Base-by-base conservation (phyloP, 2,329 filamentous ascomycete genomes). In the Cladosporium phlei region DNA sequence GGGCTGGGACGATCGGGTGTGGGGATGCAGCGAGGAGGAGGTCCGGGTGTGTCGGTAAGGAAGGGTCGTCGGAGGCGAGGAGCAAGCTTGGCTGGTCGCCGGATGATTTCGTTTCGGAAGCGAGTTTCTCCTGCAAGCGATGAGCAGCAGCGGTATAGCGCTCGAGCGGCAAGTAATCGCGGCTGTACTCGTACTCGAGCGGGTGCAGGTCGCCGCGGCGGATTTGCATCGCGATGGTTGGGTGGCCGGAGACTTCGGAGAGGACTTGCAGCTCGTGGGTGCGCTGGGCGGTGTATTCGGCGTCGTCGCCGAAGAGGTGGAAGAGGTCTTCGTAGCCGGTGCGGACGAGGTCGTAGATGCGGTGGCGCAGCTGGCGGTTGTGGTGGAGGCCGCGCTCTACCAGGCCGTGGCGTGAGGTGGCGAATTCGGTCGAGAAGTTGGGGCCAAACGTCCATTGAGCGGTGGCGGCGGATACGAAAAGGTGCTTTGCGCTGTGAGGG, bases 171-270 rank as follows among this genome's bases (percentile, higher is more conserved):
- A 94, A 79, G 60, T 94, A 94, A 22, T 85, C 84, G 46, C 82
- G 77, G 34, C 78, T 76, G 66, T 89, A 91, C 62, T 90, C 84
- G 57, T 77, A 83, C 63, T 91, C 86, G 48, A 81, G 73, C 0
- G 88, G 88, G 55, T 88, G 86, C 7, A 80, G 73, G 62, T 95
- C 88, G 21, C 88, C 88, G 46, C 83, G 85, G 10, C 88, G 85
- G 49, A 95, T 78, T 55, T 95, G 89, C 40, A 93, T 66, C 17
- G 86, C 88, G 29, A 94, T 71, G 24, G 79, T 70, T 12, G 79
- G 73, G 39, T 77, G 75, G 19, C 71, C 72, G 6, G 71, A 65
- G 16, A 66, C 62, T 28, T 67, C 67, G 20, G 71, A 69, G 12
- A 66, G 66, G 5, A 69, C 66, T 25, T 72, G 72, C 14, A 91